Percentiles rank a stretch among this genome's conserved stretches.
phyloP scores from a whole-genome alignment of 148 eudicot species.

The Nepenthes mirabilis region DNA sequence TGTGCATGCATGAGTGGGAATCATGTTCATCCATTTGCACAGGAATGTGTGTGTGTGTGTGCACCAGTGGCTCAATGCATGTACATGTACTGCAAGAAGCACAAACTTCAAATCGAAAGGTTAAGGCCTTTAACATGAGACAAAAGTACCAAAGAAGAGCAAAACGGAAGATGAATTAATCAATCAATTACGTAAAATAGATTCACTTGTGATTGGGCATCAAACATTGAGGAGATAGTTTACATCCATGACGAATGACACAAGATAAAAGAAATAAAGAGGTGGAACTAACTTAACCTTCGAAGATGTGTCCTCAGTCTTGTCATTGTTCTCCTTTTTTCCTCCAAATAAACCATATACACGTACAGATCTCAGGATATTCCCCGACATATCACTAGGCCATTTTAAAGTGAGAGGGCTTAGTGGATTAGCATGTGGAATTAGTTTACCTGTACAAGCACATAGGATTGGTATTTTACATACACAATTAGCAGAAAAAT shows the following conservation, averaged over 20 bases:
- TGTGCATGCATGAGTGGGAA: no score
- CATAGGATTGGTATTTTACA: slow-evolving; percentile 8
- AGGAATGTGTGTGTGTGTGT: no score
- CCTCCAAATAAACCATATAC: slow-evolving; percentile 66
- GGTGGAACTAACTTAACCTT: slow-evolving; percentile 26
- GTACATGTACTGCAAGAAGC: no score
- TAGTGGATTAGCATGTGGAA: slow-evolving; percentile 9
- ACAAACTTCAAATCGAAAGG: no score
- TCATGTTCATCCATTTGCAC: no score
- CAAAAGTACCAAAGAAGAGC: no score
- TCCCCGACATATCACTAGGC: slow-evolving; percentile 14
- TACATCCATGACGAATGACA: not conserved
- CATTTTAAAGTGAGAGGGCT: slow-evolving; percentile 18
- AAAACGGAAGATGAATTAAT: no score
- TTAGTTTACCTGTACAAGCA: slow-evolving; percentile 22
- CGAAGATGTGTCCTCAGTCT: slow-evolving; percentile 40
- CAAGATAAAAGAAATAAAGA: not conserved
- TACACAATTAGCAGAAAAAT: no score
- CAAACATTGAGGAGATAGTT: not conserved
- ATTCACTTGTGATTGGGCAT: not conserved
- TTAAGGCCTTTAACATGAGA: no score
- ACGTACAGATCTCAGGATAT: slow-evolving; percentile 19
- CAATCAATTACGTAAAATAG: no score
- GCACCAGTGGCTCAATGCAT: no score
- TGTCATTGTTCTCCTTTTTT: slow-evolving; percentile 49